Evolutionary conservation across 2,329 filamentous ascomycete genomes (phyloP).

Genomic region (Nothophaeocryptopus gaeumannii): DNA sequence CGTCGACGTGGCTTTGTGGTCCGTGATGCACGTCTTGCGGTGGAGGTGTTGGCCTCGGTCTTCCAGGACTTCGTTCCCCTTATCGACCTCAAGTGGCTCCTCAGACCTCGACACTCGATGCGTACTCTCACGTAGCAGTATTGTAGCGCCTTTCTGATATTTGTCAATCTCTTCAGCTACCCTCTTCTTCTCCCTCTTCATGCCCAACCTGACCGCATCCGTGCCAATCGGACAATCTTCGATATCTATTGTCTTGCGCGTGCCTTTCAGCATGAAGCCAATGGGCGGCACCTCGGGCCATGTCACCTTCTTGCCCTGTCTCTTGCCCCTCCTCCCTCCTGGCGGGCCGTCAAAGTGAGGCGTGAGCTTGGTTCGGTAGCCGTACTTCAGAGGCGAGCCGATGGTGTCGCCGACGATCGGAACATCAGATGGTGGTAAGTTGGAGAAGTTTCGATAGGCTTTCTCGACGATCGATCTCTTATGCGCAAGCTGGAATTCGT

Average conservation of each 20-base stretch:
- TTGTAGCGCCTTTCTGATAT: slow-evolving; percentile 79
- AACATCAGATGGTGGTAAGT: slow-evolving; percentile 70
- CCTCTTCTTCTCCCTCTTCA: slow-evolving; percentile 73
- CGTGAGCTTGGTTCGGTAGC: slow-evolving; percentile 93
- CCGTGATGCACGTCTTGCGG: slow-evolving; percentile 83
- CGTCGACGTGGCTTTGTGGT: slow-evolving; percentile 75
- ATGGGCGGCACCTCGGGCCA: slow-evolving; percentile 71
- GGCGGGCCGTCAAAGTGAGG: slow-evolving; percentile 88
- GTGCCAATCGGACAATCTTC: slow-evolving; percentile 97
- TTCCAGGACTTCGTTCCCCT: slow-evolving; percentile 50
- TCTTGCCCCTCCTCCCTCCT: slow-evolving; percentile 46
- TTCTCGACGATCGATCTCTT: slow-evolving; percentile 87
- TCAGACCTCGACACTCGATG: slow-evolving; percentile 56
- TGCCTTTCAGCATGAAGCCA: slow-evolving; percentile 88
- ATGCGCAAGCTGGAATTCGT: slow-evolving; percentile 76
- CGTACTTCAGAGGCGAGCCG: slow-evolving; percentile 84
- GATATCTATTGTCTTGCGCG: slow-evolving; percentile 78
- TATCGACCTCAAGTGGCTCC: slow-evolving; percentile 31
- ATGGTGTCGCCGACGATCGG: slow-evolving; percentile 80
- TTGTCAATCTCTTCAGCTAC: slow-evolving; percentile 67
- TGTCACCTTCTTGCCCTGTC: slow-evolving; percentile 52
- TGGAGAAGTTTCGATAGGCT: slow-evolving; percentile 87
- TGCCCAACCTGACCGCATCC: slow-evolving; percentile 73
- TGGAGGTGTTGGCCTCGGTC: slow-evolving; percentile 64
- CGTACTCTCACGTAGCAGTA: slow-evolving; percentile 85